Conservation (phyloP, 306 rosid species). For the Canavalia ensiformis region DNA sequence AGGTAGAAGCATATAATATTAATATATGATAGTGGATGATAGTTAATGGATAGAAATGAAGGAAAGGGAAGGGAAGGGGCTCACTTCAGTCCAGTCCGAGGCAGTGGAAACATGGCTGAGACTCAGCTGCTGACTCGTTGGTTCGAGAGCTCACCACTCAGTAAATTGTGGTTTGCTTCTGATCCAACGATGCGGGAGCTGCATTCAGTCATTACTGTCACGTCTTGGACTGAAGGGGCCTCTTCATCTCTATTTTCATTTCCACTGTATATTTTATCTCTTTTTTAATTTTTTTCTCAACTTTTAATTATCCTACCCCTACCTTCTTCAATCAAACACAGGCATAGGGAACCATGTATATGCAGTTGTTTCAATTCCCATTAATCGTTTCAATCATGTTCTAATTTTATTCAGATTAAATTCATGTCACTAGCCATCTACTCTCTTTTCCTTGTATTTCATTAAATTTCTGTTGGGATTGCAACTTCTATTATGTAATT, state of each 20-base stretch:
- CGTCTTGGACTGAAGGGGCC: constrained; percentile 99
- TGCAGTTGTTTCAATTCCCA: neutral
- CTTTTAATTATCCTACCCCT: too few species aligned
- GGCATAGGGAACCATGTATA: neutral
- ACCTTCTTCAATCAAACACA: too few species aligned
- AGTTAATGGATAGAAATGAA: too few species aligned
- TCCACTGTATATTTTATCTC: too few species aligned
- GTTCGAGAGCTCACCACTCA: constrained; percentile 66
- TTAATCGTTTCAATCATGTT: neutral
- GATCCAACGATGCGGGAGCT: constrained; percentile 96
- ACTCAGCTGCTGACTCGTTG: constrained; percentile 98
- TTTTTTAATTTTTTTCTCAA: too few species aligned
- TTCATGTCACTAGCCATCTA: too few species aligned
- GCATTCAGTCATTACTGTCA: constrained; percentile 68
- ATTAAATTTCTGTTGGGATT: neutral
- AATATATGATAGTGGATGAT: too few species aligned
- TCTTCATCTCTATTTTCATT: constrained; percentile 41
- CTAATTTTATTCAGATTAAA: too few species aligned
- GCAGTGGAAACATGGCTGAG: constrained; percentile 46
- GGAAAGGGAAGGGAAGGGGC: constrained; percentile 62
- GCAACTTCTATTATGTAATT: neutral
- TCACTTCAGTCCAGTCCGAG: constrained; percentile 95
- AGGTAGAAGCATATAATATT: too few species aligned
- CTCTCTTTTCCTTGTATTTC: neutral
- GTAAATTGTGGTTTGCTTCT: constrained; percentile 64